Percentiles rank a stretch among this genome's conserved stretches.
phyloP scores from a whole-genome alignment of 2,329 filamentous ascomycete genomes.

The Penicillium sp. region DNA sequence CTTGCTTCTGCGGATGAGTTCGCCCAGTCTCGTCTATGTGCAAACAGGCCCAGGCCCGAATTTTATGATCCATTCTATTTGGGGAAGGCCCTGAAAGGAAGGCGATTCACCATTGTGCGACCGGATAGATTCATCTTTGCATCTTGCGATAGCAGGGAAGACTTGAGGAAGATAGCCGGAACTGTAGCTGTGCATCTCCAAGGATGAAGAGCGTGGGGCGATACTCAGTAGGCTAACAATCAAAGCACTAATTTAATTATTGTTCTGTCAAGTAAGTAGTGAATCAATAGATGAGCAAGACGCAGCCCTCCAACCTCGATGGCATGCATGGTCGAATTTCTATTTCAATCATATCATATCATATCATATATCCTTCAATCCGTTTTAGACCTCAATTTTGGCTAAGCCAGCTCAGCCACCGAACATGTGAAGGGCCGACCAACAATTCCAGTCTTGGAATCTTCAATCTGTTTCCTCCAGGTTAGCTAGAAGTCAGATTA shows the following conservation, averaged over 20 bases:
- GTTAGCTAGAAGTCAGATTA: not conserved
- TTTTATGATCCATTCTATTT: slow-evolving; percentile 39
- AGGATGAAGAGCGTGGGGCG: not conserved
- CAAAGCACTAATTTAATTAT: not conserved
- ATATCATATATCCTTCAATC: not conserved
- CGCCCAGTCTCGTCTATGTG: slow-evolving; percentile 34
- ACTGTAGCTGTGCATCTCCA: not conserved
- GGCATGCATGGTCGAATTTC: no score
- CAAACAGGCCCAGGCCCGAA: slow-evolving; percentile 36
- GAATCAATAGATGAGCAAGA: no score
- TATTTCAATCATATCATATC: not conserved
- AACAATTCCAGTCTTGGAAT: slow-evolving; percentile 3
- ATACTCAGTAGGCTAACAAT: not conserved
- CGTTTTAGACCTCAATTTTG: not conserved
- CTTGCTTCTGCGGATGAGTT: slow-evolving; percentile 41
- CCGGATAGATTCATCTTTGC: slow-evolving; percentile 45
- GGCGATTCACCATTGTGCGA: slow-evolving; percentile 40
- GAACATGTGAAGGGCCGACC: slow-evolving; percentile 9
- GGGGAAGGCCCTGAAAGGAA: slow-evolving; percentile 27
- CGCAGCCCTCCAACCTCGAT: no score
- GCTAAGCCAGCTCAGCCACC: not conserved
- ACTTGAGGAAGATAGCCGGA: slow-evolving; percentile 24
- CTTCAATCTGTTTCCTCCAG: not conserved
- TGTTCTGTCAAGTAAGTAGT: no score
- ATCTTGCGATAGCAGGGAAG: slow-evolving; percentile 32